phyloP scores from a whole-genome alignment of 1,284 basidiomycete species.

The Rhodotorula mucilaginosa region DNA sequence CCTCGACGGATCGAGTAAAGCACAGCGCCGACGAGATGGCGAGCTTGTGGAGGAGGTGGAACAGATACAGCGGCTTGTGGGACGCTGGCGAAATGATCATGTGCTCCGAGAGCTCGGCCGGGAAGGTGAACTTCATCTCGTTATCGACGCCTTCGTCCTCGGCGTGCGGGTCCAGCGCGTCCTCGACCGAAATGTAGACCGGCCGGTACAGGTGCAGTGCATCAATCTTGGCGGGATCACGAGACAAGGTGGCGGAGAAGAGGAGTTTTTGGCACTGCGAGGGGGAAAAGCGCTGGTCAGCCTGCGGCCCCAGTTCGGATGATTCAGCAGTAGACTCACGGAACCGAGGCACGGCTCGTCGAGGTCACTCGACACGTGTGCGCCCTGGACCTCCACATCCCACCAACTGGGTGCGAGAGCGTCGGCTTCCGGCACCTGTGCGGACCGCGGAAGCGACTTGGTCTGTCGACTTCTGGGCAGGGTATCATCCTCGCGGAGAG shows the following conservation, averaged over 20 bases:
- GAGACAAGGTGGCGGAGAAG: conserved; percentile 93
- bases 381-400: conserved; percentile 29
- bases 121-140: conserved; percentile 75
- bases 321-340: conserved; percentile 1
- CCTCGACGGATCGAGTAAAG: conserved; percentile 95
- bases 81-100: conserved; percentile 77
- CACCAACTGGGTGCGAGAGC: conserved; percentile 31
- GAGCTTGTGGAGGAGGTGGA: conserved; percentile 70
- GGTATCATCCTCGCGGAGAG: not conserved
- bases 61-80: conserved; percentile 83
- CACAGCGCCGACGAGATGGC: conserved; percentile 61
- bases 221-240: conserved; percentile 87
- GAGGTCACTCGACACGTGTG: conserved; percentile 21
- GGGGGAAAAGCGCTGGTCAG: conserved; percentile 45
- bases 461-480: too few relatives aligned
- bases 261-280: conserved; percentile 86
- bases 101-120: conserved; percentile 72
- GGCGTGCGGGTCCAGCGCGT: conserved; percentile 44
- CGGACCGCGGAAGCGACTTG: too few relatives aligned
- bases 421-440: conserved; percentile 13
- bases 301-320: accelerated
- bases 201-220: conserved; percentile 75
- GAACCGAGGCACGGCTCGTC: conserved; percentile 21
- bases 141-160: conserved; percentile 55
- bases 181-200: conserved; percentile 82